Conservation (phyloP, 768 basidiomycete species). For the Mycena rebaudengoi region DNA sequence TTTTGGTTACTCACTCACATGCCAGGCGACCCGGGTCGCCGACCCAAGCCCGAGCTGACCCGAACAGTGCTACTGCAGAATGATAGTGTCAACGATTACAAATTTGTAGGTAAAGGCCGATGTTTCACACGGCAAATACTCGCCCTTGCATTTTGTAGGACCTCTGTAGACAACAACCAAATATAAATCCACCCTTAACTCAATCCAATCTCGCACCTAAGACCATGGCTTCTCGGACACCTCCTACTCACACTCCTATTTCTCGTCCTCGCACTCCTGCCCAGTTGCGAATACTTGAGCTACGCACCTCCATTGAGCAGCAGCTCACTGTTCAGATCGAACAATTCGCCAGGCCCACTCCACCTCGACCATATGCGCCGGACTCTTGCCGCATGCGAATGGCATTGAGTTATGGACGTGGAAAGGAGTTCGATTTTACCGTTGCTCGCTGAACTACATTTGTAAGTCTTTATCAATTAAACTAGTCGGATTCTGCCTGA, state of each 20-base stretch:
- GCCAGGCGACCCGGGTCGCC: too few relatives aligned
- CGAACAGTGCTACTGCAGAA: too few relatives aligned
- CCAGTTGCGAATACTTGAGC: neutral
- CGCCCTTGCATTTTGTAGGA: too few relatives aligned
- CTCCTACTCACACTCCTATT: neutral
- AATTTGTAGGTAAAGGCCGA: too few relatives aligned
- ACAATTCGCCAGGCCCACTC: neutral
- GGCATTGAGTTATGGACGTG: neutral
- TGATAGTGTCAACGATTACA: too few relatives aligned
- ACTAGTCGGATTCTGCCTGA: neutral
- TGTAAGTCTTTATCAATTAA: neutral
- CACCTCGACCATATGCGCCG: neutral
- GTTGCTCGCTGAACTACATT: neutral
- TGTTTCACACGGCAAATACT: too few relatives aligned
- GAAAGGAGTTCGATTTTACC: neutral
- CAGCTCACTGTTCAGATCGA: neutral
- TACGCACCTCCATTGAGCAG: neutral
- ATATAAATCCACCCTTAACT: too few relatives aligned
- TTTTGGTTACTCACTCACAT: too few relatives aligned
- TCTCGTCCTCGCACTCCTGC: neutral
- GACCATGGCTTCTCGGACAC: neutral
- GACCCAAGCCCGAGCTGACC: too few relatives aligned
- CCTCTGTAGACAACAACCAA: too few relatives aligned
- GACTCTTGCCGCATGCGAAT: neutral
- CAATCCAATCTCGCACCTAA: too few relatives aligned